Conservation (phyloP, 352 stramenopile species). For the Globisporangium cylindrosporum region DNA sequence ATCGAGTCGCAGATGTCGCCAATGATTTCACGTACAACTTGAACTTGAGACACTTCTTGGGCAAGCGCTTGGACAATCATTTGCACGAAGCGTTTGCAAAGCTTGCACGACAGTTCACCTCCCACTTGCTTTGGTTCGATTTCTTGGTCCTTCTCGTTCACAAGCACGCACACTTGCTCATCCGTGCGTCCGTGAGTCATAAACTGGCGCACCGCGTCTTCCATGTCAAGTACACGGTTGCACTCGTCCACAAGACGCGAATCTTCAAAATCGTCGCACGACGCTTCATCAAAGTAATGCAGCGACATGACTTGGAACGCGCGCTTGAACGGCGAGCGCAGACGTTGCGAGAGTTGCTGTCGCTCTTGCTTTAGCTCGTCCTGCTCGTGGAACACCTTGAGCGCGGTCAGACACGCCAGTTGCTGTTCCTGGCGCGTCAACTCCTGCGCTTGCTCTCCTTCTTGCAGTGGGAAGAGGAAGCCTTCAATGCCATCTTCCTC, state of each 20-base stretch:
- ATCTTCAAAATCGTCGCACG: slow-evolving; percentile 45
- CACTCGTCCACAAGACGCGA: slow-evolving; percentile 39
- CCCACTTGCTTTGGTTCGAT: slow-evolving; percentile 23
- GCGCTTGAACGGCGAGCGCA: slow-evolving; percentile 38
- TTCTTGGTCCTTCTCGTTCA: slow-evolving; percentile 14
- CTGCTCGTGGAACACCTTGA: slow-evolving; percentile 45
- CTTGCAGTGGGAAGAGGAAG: background rate
- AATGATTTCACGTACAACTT: slow-evolving; percentile 71
- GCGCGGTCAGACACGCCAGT: slow-evolving; percentile 46
- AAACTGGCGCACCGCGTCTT: slow-evolving; percentile 43
- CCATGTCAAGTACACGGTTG: slow-evolving; percentile 34
- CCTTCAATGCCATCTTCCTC: slow-evolving; percentile 19
- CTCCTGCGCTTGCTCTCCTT: slow-evolving; percentile 4
- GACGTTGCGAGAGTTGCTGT: slow-evolving; percentile 29
- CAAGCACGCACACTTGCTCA: slow-evolving; percentile 47
- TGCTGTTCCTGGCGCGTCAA: slow-evolving; percentile 25
- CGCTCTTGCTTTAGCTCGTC: slow-evolving; percentile 28
- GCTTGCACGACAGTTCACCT: slow-evolving; percentile 55
- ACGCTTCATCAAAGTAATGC: slow-evolving; percentile 39
- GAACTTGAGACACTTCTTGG: slow-evolving; percentile 56
- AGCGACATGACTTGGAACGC: slow-evolving; percentile 42
- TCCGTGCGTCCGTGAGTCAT: slow-evolving; percentile 36
- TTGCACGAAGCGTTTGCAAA: slow-evolving; percentile 75
- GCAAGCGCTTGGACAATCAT: slow-evolving; percentile 62
- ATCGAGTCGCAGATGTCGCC: slow-evolving; percentile 75